Base-by-base conservation (phyloP, 768 basidiomycete genomes). In the Russula earlei region DNA sequence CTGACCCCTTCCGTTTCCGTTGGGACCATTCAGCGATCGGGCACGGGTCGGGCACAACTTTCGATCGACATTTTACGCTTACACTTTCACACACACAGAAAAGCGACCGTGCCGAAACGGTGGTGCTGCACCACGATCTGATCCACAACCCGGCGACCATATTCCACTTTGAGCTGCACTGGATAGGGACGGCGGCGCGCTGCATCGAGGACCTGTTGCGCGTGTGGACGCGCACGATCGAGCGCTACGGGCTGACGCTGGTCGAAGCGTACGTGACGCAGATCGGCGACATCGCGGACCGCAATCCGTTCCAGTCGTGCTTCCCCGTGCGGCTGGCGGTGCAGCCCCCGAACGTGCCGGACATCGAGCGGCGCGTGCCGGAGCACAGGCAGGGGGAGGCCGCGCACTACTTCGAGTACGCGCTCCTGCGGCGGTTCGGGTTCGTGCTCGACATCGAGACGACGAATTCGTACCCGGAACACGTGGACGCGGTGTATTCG, bases 161-260 rank as follows among this genome's bases (percentile, higher is more conserved):
- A 56, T 96, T 96, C 72, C 95, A 98, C 69, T 93, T 98, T 64
- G 94, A 99, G 69, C 75, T 99, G 27, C 90, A 95, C 59, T 99
- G 96, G 95, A 85, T 98, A 38, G 93, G 91, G 2, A 87, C 93
- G 2, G 93, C 92, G 1, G 91, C 93, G 22, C 81, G 89, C 20
- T 85, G 84, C 60, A 87, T 98, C 49, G 94, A 97, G 61, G 92
- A 95, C 61, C 79, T 86, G 49, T 75, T 96, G 22, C 81, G 86
- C 37, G 77, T 80, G 49, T 93, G 92, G 87, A 81, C 80, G 53
- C 77, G 88, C 38, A 77, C 80, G 4, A 89, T 94, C 43, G 93
- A 95, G 60, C 79, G 85, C 49, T 92, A 92, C 58, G 95, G 95
- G 3, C 74, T 98, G 53, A 89, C 83, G 67, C 81, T 99, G 10